Conservation (phyloP, 1,284 basidiomycete genomes). For the Coniferiporia weirii region DNA sequence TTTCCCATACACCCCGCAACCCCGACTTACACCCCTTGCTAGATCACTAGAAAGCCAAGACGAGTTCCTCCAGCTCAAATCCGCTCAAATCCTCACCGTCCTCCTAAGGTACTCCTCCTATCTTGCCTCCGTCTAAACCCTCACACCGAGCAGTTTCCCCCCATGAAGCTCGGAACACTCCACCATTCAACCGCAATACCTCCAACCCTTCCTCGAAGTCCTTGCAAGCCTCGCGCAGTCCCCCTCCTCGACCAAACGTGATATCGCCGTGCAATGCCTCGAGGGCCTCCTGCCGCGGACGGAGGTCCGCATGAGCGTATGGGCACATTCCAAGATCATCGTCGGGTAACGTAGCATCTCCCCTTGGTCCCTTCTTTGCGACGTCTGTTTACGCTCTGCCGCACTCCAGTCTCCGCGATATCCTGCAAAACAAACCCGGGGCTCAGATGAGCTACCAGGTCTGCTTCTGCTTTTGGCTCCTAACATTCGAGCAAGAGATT, state of each 20-base stretch:
- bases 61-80: slow-evolving; percentile 90
- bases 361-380: slow-evolving; percentile 4
- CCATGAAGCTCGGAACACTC: slow-evolving; percentile 47
- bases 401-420: slow-evolving; percentile 64
- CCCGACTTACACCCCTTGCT: slow-evolving; percentile 13
- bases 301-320: slow-evolving; percentile 70
- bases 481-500: slow-evolving; percentile 85
- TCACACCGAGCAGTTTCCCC: not conserved
- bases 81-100: slow-evolving; percentile 83
- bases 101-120: slow-evolving; percentile 60
- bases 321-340: slow-evolving; percentile 64
- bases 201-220: slow-evolving; percentile 63
- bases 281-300: slow-evolving; percentile 81
- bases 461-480: slow-evolving; percentile 88
- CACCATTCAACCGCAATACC: slow-evolving; percentile 48
- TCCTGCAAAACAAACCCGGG: slow-evolving; percentile 66
- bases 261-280: slow-evolving; percentile 87
- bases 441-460: slow-evolving; percentile 97
- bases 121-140: not conserved
- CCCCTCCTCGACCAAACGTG: slow-evolving; percentile 64
- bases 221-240: slow-evolving; percentile 64
- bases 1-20: not conserved
- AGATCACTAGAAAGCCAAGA: slow-evolving; percentile 85
- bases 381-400: not conserved
- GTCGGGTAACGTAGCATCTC: slow-evolving; percentile 42